Conservation (phyloP, 768 basidiomycete species). For the Amanita rimosa region DNA sequence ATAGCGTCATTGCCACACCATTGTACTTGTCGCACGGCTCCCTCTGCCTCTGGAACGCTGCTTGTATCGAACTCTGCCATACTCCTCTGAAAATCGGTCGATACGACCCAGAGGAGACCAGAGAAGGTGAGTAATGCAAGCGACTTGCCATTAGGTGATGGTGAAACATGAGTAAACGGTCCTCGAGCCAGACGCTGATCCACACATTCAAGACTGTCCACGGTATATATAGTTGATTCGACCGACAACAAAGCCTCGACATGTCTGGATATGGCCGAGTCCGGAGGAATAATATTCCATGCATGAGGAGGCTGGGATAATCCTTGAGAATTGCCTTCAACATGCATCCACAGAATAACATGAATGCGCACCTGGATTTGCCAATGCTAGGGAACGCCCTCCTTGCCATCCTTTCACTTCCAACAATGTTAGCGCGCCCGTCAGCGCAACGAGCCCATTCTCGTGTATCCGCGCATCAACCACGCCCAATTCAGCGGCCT, state of each 20-base stretch:
- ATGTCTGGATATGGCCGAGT: slow-evolving; percentile 80
- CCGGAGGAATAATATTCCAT: slow-evolving; percentile 87
- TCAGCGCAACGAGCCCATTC: slow-evolving; percentile 78
- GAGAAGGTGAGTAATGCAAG: slow-evolving; percentile 71
- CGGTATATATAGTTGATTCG: slow-evolving; percentile 66
- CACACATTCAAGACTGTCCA: slow-evolving; percentile 81
- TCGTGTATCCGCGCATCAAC: slow-evolving; percentile 82
- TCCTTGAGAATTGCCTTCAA: slow-evolving; percentile 25
- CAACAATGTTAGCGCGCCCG: slow-evolving; percentile 60
- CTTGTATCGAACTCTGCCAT: slow-evolving; percentile 80
- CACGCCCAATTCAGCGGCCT: slow-evolving; percentile 74
- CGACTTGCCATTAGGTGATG: slow-evolving; percentile 91
- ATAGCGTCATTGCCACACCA: slow-evolving; percentile 99
- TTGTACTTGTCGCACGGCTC: slow-evolving; percentile 58
- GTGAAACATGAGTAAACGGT: slow-evolving; percentile 78
- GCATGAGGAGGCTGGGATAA: slow-evolving; percentile 70
- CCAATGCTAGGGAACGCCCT: slow-evolving; percentile 56
- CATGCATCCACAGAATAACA: not conserved
- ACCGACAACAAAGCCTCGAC: slow-evolving; percentile 82
- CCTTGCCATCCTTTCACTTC: slow-evolving; percentile 91
- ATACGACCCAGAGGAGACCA: slow-evolving; percentile 86
- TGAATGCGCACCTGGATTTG: slow-evolving; percentile 55
- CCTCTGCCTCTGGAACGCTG: slow-evolving; percentile 40
- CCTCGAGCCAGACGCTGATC: slow-evolving; percentile 86
- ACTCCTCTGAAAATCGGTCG: slow-evolving; percentile 81